A percentile compares a stretch with the other conserved stretches of the same genome.
These are phyloP conservation scores for Actinidia chinensis DNA, from an alignment of 179 eudicot species.

Conservation along the genomic window DNA sequence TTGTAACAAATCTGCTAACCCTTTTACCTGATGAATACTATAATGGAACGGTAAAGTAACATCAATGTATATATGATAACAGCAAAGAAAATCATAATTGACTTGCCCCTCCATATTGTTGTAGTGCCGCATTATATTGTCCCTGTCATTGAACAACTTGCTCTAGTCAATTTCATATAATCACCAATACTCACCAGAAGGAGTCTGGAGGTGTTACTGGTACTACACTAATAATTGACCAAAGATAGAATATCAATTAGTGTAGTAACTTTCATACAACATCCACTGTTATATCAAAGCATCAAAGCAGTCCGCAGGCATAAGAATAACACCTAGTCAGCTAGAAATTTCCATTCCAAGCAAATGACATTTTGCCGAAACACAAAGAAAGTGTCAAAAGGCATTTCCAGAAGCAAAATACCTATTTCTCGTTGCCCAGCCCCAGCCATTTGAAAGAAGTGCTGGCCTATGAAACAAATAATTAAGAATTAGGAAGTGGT, in stretches of 20 bases:
- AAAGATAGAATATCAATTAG: neutral
- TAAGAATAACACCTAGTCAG: neutral
- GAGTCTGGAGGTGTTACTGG: slow-evolving; percentile 52
- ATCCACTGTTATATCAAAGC: slow-evolving; percentile 6
- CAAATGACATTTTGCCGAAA: slow-evolving; percentile 9
- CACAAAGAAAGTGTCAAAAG: neutral
- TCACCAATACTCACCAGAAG: slow-evolving; percentile 56
- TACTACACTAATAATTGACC: slow-evolving; percentile 36
- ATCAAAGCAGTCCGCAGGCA: neutral
- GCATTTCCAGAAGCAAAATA: slow-evolving; percentile 31
- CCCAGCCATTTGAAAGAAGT: slow-evolving; percentile 87
- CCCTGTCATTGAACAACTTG: slow-evolving; percentile 80
- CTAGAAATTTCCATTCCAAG: neutral
- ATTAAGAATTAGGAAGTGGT: slow-evolving; percentile 14
- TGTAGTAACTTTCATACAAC: neutral
- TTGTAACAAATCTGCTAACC: slow-evolving; percentile 57
- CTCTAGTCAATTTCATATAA: slow-evolving; percentile 65
- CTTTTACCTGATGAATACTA: slow-evolving; percentile 51
- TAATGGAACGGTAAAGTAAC: neutral
- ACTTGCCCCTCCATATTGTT: slow-evolving; percentile 82
- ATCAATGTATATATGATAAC: neutral
- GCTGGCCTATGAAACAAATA: slow-evolving; percentile 61
- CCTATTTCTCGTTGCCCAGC: slow-evolving; percentile 87
- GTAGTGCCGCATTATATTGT: slow-evolving; percentile 53
- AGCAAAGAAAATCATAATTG: slow-evolving; percentile 6